Evolutionary conservation across 306 rosid genomes (phyloP).

Genomic region (Medicago ruthenica): DNA sequence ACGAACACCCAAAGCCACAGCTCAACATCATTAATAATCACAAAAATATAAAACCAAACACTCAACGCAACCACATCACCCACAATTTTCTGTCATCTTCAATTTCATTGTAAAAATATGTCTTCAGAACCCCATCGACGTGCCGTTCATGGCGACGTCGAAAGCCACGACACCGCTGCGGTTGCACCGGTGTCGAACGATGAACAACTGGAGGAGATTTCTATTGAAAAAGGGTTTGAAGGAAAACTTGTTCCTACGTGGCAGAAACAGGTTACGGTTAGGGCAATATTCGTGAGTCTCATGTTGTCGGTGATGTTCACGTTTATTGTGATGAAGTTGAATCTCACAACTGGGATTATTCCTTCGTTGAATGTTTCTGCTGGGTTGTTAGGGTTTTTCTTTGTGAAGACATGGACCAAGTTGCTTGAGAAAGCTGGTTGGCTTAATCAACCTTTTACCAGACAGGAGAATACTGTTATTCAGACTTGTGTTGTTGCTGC

Average conservation of each 20-base stretch:
- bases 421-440: slow-evolving; percentile 34
- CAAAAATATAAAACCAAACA: no score
- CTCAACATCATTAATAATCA: no score
- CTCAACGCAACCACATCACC: no score
- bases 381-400: slow-evolving; percentile 58
- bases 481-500: slow-evolving; percentile 59
- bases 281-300: slow-evolving; percentile 48
- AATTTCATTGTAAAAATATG: no score
- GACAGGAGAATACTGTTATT: slow-evolving; percentile 61
- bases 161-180: background rate
- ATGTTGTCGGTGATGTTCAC: slow-evolving; percentile 48
- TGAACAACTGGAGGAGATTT: background rate
- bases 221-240: slow-evolving; percentile 49
- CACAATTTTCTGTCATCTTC: no score
- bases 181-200: background rate
- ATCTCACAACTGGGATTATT: slow-evolving; percentile 53
- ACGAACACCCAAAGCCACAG: no score
- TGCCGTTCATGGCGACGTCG: background rate
- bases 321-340: slow-evolving; percentile 59
- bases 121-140: background rate
- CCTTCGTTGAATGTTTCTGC: slow-evolving; percentile 57
- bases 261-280: slow-evolving; percentile 44
- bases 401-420: slow-evolving; percentile 53
- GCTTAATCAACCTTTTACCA: slow-evolving; percentile 43
- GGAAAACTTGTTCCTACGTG: slow-evolving; percentile 45